Conservation (phyloP, 352 stramenopile genomes). For the Phytophthora niederhauseri region DNA sequence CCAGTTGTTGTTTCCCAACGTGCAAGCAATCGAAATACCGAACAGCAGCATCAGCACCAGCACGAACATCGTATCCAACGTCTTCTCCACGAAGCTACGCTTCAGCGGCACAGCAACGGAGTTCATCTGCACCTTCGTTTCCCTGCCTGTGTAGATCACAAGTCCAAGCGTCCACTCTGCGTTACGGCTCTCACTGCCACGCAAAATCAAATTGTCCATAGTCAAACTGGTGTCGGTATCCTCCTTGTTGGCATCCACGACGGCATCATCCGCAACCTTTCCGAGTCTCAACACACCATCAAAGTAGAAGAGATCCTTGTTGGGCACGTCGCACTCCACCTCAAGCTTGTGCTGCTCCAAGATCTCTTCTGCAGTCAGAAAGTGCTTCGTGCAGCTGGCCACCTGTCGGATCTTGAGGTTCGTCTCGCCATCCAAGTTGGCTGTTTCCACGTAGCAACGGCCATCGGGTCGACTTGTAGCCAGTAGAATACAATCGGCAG, state of each 20-base stretch:
- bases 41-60: constrained; percentile 88
- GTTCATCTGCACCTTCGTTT: constrained; percentile 91
- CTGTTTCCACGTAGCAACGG: constrained; percentile 86
- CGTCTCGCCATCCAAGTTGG: constrained; percentile 89
- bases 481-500: constrained; percentile 82
- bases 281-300: constrained; percentile 69
- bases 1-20: constrained; percentile 87
- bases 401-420: constrained; percentile 90
- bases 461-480: constrained; percentile 78
- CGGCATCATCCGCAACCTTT: constrained; percentile 18
- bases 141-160: constrained; percentile 84
- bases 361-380: constrained; percentile 75
- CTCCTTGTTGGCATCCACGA: constrained; percentile 26
- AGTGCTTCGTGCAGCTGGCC: constrained; percentile 78
- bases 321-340: constrained; percentile 80
- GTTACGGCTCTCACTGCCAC: constrained; percentile 86
- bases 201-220: constrained; percentile 90
- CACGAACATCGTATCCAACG: constrained; percentile 89
- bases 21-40: constrained; percentile 83
- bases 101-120: constrained; percentile 81
- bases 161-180: constrained; percentile 86
- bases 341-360: constrained; percentile 68
- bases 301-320: constrained; percentile 90
- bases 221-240: constrained; percentile 63
- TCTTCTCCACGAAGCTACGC: constrained; percentile 89